These are phyloP conservation scores for Trapa bicornis DNA, from an alignment of 345 rosid genomes.

Conservation along the genomic window DNA sequence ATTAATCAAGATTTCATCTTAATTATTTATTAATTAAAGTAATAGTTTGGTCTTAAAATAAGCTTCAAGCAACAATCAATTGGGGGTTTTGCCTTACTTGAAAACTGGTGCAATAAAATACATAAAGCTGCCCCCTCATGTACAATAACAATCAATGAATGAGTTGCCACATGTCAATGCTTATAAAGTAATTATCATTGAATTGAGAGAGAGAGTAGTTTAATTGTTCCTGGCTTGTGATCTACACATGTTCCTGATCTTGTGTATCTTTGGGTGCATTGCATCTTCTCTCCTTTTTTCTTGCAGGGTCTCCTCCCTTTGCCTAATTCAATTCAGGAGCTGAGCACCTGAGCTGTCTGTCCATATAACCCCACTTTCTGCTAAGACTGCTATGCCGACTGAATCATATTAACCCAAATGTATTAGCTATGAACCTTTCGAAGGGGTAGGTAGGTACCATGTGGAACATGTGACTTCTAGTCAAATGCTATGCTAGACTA, in stretches of 20 bases:
- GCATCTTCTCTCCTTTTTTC: not conserved
- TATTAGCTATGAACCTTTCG: no score
- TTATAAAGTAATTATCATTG: not conserved
- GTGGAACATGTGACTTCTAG: no score
- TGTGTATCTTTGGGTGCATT: conserved; percentile 2
- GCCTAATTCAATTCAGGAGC: not conserved
- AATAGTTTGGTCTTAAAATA: no score
- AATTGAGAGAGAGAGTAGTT: not conserved
- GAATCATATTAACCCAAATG: no score
- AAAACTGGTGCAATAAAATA: not conserved
- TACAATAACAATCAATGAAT: not conserved
- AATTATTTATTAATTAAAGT: no score
- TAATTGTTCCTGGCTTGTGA: not conserved
- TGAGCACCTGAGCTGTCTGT: not conserved
- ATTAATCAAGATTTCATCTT: no score
- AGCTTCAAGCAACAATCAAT: not conserved
- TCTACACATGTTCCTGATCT: not conserved
- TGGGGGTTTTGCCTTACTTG: not conserved
- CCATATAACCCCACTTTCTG: no score
- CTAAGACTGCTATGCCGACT: no score
- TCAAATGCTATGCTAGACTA: no score
- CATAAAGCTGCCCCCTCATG: not conserved
- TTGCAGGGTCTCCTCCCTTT: not conserved
- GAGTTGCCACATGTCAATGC: not conserved
- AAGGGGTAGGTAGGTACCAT: no score